Percentiles rank a stretch among this genome's conserved stretches.
phyloP scores from a whole-genome alignment of 2,329 filamentous ascomycete genomes.

The Colletotrichum sp. region DNA sequence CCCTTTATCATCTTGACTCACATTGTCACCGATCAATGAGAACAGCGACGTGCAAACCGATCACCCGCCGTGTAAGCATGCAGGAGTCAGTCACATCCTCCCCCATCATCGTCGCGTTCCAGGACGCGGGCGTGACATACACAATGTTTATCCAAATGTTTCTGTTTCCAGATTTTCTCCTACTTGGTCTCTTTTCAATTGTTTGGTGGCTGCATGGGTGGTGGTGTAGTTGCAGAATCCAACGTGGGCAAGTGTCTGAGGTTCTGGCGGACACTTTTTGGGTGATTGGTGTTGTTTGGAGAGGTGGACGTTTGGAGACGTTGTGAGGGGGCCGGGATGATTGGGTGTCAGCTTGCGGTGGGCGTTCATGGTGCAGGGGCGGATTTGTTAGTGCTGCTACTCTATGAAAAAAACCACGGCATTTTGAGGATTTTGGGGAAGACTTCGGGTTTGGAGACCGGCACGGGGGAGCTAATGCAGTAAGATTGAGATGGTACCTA shows the following conservation, averaged over 20 bases:
- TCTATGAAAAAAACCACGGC: background rate
- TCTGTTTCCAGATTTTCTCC: background rate
- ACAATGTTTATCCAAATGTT: background rate
- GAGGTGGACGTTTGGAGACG: background rate
- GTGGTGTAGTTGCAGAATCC: background rate
- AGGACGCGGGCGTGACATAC: background rate
- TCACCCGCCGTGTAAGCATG: background rate
- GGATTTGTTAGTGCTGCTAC: background rate
- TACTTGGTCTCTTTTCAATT: background rate
- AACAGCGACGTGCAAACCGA: background rate
- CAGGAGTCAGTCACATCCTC: background rate
- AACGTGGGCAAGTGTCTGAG: background rate
- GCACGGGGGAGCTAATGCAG: background rate
- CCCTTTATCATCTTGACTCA: background rate
- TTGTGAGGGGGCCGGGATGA: background rate
- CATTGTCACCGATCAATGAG: background rate
- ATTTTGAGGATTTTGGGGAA: background rate
- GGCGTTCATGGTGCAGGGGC: background rate
- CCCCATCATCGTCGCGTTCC: background rate
- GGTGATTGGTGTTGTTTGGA: background rate
- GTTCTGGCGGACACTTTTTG: background rate
- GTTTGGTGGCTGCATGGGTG: constrained; percentile 6
- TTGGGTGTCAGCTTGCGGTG: background rate
- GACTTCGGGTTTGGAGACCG: background rate
- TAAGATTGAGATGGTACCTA: accelerated